These are phyloP conservation scores for Amborella trichopoda DNA, from an alignment of 164 flowering plant genomes.

Conservation along the genomic window DNA sequence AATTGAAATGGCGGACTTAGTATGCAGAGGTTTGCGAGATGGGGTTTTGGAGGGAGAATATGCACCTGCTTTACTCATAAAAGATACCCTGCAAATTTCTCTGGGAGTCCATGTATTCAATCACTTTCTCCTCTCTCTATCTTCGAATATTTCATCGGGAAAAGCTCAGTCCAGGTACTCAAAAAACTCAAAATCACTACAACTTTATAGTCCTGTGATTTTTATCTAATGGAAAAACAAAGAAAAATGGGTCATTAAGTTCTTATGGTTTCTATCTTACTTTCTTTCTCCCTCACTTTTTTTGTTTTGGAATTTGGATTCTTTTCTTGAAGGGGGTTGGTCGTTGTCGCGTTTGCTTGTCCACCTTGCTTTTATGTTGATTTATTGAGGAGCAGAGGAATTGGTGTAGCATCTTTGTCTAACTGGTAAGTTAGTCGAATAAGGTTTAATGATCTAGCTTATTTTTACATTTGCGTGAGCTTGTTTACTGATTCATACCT, in stretches of 20 bases:
- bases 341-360: slow-evolving; percentile 48
- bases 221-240: no score
- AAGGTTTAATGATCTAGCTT: no score
- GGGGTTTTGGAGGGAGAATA: slow-evolving; percentile 77
- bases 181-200: not conserved
- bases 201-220: no score
- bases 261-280: no score
- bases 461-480: no score
- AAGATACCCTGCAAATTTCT: slow-evolving; percentile 42
- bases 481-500: no score
- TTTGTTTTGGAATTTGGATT: not conserved
- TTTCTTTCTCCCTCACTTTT: no score
- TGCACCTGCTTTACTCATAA: slow-evolving; percentile 75
- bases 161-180: slow-evolving; percentile 64
- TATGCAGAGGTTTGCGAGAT: slow-evolving; percentile 68
- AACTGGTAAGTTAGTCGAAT: slow-evolving; percentile 55
- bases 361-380: slow-evolving; percentile 55
- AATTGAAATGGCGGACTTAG: slow-evolving; percentile 74
- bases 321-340: slow-evolving; percentile 45
- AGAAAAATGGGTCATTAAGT: no score
- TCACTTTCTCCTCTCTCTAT: slow-evolving; percentile 41
- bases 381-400: slow-evolving; percentile 40
- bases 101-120: slow-evolving; percentile 46
- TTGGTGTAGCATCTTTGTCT: slow-evolving; percentile 19
- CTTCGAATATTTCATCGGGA: slow-evolving; percentile 36